These are phyloP conservation scores for Trypanosoma lewisi DNA, from an alignment of 208 protist species.

Conservation along the genomic window DNA sequence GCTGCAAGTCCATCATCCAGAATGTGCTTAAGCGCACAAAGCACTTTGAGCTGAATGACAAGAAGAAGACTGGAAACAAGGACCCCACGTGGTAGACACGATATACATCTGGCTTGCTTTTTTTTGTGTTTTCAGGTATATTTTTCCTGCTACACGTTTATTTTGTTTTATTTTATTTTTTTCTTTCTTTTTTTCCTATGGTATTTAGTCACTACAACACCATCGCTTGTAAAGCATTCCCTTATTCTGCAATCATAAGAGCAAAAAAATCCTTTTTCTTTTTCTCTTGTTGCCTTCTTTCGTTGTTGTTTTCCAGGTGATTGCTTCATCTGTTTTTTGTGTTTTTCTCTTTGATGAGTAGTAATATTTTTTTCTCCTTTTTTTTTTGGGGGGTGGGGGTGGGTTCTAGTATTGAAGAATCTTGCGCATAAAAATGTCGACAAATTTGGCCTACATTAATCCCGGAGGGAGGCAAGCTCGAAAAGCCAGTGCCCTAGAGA, in stretches of 20 bases:
- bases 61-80: conserved; percentile 90
- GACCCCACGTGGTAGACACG: conserved; percentile 86
- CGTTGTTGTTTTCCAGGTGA: conserved; percentile 22
- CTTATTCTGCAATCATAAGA: no score
- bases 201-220: no score
- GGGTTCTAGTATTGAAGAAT: neutral
- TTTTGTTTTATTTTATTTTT: neutral
- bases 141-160: neutral
- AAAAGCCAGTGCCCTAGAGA: conserved; percentile 91
- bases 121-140: neutral
- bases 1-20: conserved; percentile 96
- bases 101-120: neutral
- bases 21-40: conserved; percentile 97
- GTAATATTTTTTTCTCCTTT: no score
- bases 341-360: conserved; percentile 20
- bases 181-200: neutral
- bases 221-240: neutral
- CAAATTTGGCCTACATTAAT: conserved; percentile 90
- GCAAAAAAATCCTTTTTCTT: no score
- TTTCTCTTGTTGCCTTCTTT: conserved; percentile 5
- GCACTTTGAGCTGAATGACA: conserved; percentile 98
- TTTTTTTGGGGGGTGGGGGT: conserved; percentile 4
- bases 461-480: conserved; percentile 80
- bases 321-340: conserved; percentile 11
- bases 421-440: conserved; percentile 32